These are phyloP conservation scores for Ensete glaucum DNA, from an alignment of 176 grass and related monocot genomes.

Conservation along the genomic window DNA sequence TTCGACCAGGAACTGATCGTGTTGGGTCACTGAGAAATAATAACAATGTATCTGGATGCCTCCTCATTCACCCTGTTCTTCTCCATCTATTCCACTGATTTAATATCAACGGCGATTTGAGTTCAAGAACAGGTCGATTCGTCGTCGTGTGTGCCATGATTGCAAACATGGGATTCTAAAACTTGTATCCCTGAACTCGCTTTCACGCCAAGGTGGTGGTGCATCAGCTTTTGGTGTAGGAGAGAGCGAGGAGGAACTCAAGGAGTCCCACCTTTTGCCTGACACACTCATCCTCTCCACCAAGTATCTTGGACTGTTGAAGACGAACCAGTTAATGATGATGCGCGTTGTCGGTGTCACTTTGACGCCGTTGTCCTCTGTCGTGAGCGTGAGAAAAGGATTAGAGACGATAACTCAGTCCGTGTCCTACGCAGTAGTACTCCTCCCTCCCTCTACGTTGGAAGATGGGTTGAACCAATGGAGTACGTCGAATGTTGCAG, in stretches of 20 bases:
- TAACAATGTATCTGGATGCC: too few relatives aligned
- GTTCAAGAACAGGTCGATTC: too few relatives aligned
- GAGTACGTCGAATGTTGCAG: too few relatives aligned
- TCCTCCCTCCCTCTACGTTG: background rate
- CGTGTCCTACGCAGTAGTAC: background rate
- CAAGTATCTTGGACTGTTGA: background rate
- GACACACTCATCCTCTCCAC: constrained; percentile 1
- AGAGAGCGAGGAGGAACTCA: background rate
- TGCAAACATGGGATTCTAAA: background rate
- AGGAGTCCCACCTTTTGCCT: background rate
- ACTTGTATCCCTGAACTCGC: background rate
- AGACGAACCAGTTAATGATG: background rate
- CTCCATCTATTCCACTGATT: too few relatives aligned
- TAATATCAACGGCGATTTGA: too few relatives aligned
- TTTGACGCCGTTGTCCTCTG: constrained; percentile 54
- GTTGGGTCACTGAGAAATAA: too few relatives aligned
- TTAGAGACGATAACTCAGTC: too few relatives aligned
- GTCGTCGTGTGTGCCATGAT: background rate
- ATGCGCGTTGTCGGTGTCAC: constrained; percentile 33
- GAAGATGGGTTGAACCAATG: background rate
- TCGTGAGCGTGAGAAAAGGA: background rate
- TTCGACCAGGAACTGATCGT: too few relatives aligned
- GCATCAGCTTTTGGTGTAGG: background rate
- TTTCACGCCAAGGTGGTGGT: constrained; percentile 1
- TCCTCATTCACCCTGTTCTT: too few relatives aligned